Base-by-base conservation (phyloP, 495 filamentous ascomycete genomes). In the Cercophora sp. region DNA sequence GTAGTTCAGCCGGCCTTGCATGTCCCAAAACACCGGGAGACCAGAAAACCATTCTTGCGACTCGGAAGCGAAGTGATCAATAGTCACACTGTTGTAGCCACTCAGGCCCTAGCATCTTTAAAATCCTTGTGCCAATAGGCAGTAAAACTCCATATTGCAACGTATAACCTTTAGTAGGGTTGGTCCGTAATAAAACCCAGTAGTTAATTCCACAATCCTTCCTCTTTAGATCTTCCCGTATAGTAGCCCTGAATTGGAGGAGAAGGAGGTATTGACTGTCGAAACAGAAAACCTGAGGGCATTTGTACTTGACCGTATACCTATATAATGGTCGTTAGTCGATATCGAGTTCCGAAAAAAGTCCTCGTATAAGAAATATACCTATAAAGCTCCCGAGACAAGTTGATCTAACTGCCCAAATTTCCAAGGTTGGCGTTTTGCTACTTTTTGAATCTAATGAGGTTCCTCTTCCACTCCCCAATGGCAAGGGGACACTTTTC, bases 301-400 rank as follows among this genome's bases (percentile, higher is more conserved):
- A 57, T 10, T 57, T 4, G 18, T 52, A 57, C 22, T 57, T 57
- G 20, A 26, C 31, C 1, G 54, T 34, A 27, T 57, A 51, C n/a
- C 39, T 42, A 20, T 1, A 1, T 15, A 40, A 4, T 20, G n/a
- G 36, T 13, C 6, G 13, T 3, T 13, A 20, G 11, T 40, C 11
- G 36, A 3, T 8, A 15, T 40, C 36, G 36, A 18, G 19, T 9
- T 19, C 8, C 29, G 8, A 32, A 20, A 4, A 42, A 5, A 18
- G 11, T 0, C 2, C 39, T 42, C n/a, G 39, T 5, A 13, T 9
- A 15, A 13, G 42, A 10, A 8, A 45, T 36, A 4, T 13, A 62
- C 59, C 55, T 48, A 10, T 55, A 55, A 18, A 62, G 55, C 41
- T 62, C 59, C 40, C 42, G 26, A 5, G 59, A 50, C 20, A 62